Evolutionary conservation across 768 basidiomycete species (phyloP).

Genomic region (Candolleomyces eurysporus): DNA sequence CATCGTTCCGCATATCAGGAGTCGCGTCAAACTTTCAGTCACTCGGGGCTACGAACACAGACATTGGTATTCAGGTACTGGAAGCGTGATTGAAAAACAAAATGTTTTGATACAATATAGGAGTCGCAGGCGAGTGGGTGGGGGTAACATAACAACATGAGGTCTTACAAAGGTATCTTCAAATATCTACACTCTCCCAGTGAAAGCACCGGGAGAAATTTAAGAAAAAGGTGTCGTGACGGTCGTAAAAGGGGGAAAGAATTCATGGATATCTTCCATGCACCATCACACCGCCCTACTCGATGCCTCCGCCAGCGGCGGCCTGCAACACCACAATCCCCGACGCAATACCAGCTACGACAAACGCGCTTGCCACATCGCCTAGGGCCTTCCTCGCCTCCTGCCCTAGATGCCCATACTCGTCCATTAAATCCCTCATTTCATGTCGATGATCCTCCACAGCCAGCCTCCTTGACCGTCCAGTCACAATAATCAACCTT

Average conservation of each 20-base stretch:
- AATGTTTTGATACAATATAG: no score
- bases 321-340: conserved; percentile 74
- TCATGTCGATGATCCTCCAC: conserved; percentile 58
- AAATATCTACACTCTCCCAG: no score
- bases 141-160: no score
- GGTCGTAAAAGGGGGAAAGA: background rate
- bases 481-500: conserved; percentile 58
- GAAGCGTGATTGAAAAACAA: no score
- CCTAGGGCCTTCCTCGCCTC: conserved; percentile 85
- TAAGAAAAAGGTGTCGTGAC: background rate
- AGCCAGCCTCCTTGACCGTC: conserved; percentile 73
- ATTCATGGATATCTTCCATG: background rate
- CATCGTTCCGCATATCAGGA: no score
- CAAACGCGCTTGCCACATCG: conserved; percentile 77
- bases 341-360: conserved; percentile 55
- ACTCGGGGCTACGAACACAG: no score
- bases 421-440: conserved; percentile 59
- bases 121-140: no score
- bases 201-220: no score
- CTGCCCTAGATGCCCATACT: conserved; percentile 49
- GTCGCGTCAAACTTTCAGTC: no score
- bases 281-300: background rate
- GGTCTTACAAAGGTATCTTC: no score
- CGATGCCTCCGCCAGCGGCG: conserved; percentile 15
- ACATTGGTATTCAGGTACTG: no score